Evolutionary conservation across 2,329 filamentous ascomycete species (phyloP), one percentile per base, ranked within the genome.

Genomic region (Tothia fuscella): DNA sequence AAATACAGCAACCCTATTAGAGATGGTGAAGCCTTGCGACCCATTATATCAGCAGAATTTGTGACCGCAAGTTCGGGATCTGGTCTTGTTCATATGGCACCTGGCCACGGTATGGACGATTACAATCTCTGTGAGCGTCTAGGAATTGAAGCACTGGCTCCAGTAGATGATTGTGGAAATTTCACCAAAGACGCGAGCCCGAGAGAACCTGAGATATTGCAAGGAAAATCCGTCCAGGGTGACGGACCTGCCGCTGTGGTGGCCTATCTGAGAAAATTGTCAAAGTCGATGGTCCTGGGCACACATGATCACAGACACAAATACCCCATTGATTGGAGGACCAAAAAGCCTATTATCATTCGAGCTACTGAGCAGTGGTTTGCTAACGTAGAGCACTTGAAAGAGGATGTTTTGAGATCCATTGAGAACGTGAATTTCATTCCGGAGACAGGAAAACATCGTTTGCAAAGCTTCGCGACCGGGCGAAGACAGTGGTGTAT

Each of bases 341-440:
- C 89, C 0, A 98, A 96, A 61, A 72, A 82, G 50, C 91, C 91
- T 1, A 80, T 98, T 38, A 86, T 98, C 46, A 76, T 93, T 25
- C 70, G 91, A 49, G 89, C 91, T 3, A 98, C 93, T 0, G 85
- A 88, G 28, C 91, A 98, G 62, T 98, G 91, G 91, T 98, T 98
- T 56, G 87, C 91, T 9, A 85, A 96, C 58, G 85, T 95, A 2
- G 85, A 72, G 12, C 75, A 71, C 38, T 89, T 96, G 59, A 93
- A 93, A 52, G 66, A 74, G 2, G 68, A 74, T 24, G 84, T 88
- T 1, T 64, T 94, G 19, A 60, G 70, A 13, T 75, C 85, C 6
- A 66, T 98, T 9, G 65, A 78, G 1, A 59, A 74, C 28, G 85
- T 96, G 19, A 68, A 67, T 0, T 98, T 96, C 52, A 69, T 93